Evolutionary conservation across 805 yeast species (phyloP), one percentile per base, ranked within the genome.

Genomic region (Spathaspora hagerdaliae): DNA sequence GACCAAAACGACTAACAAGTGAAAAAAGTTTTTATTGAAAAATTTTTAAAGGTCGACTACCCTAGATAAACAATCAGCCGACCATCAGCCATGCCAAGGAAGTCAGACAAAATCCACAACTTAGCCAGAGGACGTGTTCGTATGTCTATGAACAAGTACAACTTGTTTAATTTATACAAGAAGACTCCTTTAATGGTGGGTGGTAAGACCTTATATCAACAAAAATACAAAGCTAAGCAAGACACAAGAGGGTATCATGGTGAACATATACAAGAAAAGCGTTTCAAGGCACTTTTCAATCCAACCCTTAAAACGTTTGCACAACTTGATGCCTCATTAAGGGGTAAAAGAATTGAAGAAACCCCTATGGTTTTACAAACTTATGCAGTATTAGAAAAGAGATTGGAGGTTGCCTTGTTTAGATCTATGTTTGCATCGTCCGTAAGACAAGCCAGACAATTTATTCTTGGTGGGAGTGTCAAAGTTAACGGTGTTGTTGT

Each of bases 171-270:
- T 59, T 61, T 90, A 57, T 82, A 85, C 74, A 85, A 90, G 73
- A 87, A 85, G 64, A 74, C 81, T 39, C 74, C 74, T 49, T 67
- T 77, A 32, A 70, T 64, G 44, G 78, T 78, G 60, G 71, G 74
- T 50, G 75, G 81, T 7, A 78, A 79, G 65, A 81, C 96, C n/a
- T 72, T 88, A 48, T 94, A 76, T 68, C 96, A 88, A 67, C 96
- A 92, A 65, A 89, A 90, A 67, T 94, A 96, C 92, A 69, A 76
- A 6, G 84, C 97, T 42, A 92, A 94, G 65, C 85, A 82, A 61
- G 97, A 91, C 61, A 84, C 97, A 7, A 81, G 99, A 68, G 85
- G 92, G 1, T 92, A 92, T 64, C 99, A 92, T 63, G 99, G 99
- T 56, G 98, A 94, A 59, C 88, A 85, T 62, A 64, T 92, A 45